phyloP scores from a whole-genome alignment of 768 basidiomycete species.

The Roridomyces roridus region DNA sequence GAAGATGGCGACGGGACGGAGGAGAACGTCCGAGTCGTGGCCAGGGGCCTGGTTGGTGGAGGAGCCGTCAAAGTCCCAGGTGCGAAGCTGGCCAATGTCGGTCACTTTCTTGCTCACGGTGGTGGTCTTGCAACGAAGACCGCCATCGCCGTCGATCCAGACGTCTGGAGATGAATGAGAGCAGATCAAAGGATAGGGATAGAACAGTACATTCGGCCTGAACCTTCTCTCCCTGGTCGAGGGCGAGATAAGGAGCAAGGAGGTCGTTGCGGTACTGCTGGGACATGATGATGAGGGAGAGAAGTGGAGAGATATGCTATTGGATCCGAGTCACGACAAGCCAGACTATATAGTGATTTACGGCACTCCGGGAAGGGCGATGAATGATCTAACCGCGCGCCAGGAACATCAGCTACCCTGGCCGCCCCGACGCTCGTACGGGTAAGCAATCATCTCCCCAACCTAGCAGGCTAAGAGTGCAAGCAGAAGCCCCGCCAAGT shows the following conservation, averaged over 20 bases:
- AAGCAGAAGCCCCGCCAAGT: no score
- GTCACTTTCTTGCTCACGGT: conserved; percentile 88
- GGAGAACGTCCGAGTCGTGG: conserved; percentile 95
- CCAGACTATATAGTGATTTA: not conserved
- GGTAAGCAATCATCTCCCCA: no score
- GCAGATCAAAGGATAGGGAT: conserved; percentile 9
- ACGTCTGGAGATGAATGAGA: conserved; percentile 66
- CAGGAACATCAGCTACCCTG: not conserved
- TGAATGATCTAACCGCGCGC: no score
- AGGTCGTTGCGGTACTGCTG: conserved; percentile 78
- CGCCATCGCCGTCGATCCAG: conserved; percentile 97
- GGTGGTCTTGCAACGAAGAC: conserved; percentile 96
- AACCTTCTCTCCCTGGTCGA: conserved; percentile 89
- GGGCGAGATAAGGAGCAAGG: conserved; percentile 86
- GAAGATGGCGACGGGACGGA: conserved; percentile 96
- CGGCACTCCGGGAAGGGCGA: no score
- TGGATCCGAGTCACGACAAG: not conserved
- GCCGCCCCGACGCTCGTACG: not conserved
- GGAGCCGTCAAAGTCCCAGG: conserved; percentile 99
- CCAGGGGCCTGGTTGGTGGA: conserved; percentile 98
- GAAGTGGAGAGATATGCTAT: conserved; percentile 30
- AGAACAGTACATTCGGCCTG: conserved; percentile 85
- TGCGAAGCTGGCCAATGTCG: conserved; percentile 88
- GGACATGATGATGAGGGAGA: conserved; percentile 34
- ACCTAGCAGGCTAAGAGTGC: no score